These are phyloP conservation scores for Echeveria elegans DNA, from an alignment of 164 flowering plant genomes.

Conservation along the genomic window DNA sequence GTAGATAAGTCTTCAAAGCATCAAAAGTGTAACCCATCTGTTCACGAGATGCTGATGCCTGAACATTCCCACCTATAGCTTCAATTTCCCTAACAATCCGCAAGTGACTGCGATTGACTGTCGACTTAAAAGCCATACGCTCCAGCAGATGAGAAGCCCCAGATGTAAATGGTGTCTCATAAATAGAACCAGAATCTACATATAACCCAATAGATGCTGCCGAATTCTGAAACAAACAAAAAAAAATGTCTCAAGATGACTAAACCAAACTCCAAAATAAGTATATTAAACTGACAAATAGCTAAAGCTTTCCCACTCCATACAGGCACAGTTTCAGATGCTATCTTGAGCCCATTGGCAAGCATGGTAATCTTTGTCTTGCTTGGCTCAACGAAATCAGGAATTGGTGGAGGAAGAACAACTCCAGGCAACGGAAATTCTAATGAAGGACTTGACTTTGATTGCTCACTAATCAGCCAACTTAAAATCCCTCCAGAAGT, in stretches of 20 bases:
- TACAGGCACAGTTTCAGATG: constrained; percentile 68
- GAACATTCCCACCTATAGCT: constrained; percentile 36
- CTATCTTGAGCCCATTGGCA: constrained; percentile 71
- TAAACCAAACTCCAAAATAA: constrained; percentile 36
- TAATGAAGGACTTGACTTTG: constrained; percentile 49
- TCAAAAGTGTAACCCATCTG: constrained; percentile 79
- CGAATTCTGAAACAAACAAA: constrained; percentile 25
- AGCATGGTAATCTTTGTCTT: constrained; percentile 71
- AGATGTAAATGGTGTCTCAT: constrained; percentile 27
- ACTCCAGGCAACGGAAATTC: constrained; percentile 56
- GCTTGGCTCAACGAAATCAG: constrained; percentile 65
- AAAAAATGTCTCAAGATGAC: constrained; percentile 16
- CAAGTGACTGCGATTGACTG: constrained; percentile 36
- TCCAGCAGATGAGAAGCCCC: constrained; percentile 50
- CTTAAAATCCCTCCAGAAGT: constrained; percentile 61
- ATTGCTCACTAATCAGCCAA: constrained; percentile 62
- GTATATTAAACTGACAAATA: constrained; percentile 23
- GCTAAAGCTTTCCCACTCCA: constrained; percentile 22
- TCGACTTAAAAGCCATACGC: constrained; percentile 47
- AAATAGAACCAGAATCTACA: constrained; percentile 47
- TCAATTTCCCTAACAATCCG: constrained; percentile 44
- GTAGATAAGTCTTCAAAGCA: constrained; percentile 77
- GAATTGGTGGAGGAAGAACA: constrained; percentile 52
- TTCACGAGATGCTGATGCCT: constrained; percentile 74
- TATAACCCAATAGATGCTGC: constrained; percentile 45